Percentiles rank a stretch among this genome's conserved stretches.
These are phyloP conservation scores for Sergeia podlipaevii DNA, from an alignment of 208 protist species.

Conservation along the genomic window DNA sequence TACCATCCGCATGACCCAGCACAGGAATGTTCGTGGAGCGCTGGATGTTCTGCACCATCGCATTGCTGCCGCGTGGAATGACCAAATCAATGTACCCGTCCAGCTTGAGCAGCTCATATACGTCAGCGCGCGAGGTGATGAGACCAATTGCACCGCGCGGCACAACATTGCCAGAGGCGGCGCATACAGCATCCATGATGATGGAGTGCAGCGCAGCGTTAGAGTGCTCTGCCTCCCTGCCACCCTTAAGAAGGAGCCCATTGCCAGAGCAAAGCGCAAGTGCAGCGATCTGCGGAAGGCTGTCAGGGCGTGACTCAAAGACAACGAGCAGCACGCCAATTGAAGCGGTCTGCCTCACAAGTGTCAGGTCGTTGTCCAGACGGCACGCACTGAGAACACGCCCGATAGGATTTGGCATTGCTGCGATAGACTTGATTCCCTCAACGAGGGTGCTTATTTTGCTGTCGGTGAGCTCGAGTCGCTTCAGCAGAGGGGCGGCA, in stretches of 20 bases:
- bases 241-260: slow-evolving; percentile 88
- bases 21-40: slow-evolving; percentile 86
- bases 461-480: slow-evolving; percentile 51
- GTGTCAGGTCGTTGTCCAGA: slow-evolving; percentile 67
- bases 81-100: slow-evolving; percentile 90
- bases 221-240: slow-evolving; percentile 65
- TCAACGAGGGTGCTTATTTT: slow-evolving; percentile 58
- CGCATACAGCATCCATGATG: slow-evolving; percentile 39
- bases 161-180: slow-evolving; percentile 23
- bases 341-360: slow-evolving; percentile 73
- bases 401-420: slow-evolving; percentile 45
- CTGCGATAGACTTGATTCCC: slow-evolving; percentile 46
- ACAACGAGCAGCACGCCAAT: slow-evolving; percentile 93
- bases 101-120: slow-evolving; percentile 44
- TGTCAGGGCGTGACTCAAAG: slow-evolving; percentile 93
- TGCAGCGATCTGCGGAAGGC: slow-evolving; percentile 73
- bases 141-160: slow-evolving; percentile 45
- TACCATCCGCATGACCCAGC: slow-evolving; percentile 93
- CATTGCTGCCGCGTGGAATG: slow-evolving; percentile 90
- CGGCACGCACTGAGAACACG: slow-evolving; percentile 38
- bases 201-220: slow-evolving; percentile 51
- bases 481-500: slow-evolving; percentile 31
- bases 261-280: slow-evolving; percentile 85
- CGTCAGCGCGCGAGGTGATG: slow-evolving; percentile 41
- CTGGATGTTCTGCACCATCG: slow-evolving; percentile 88